Conservation (phyloP, 2,329 filamentous ascomycete species). For the Lachnellula subtilissima region DNA sequence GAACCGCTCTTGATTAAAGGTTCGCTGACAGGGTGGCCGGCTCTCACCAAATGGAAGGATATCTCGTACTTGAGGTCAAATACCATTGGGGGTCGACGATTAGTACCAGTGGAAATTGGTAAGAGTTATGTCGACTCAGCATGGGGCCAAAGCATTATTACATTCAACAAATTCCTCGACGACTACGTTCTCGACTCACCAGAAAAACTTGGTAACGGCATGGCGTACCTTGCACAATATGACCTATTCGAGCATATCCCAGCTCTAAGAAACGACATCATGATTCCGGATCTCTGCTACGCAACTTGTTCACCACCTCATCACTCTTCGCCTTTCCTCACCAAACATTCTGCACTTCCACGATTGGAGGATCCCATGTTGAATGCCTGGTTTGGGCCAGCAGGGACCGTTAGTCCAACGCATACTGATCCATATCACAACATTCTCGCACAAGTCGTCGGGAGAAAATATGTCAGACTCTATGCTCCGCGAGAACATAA, state of each 20-base stretch:
- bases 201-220: slow-evolving; percentile 28
- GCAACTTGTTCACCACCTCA: slow-evolving; percentile 56
- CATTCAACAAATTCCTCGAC: slow-evolving; percentile 66
- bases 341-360: slow-evolving; percentile 35
- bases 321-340: slow-evolving; percentile 41
- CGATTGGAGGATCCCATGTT: slow-evolving; percentile 58
- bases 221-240: slow-evolving; percentile 88
- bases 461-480: slow-evolving; percentile 84
- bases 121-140: slow-evolving; percentile 79
- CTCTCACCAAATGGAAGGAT: slow-evolving; percentile 67
- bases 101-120: slow-evolving; percentile 84
- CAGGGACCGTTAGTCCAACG: slow-evolving; percentile 82
- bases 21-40: slow-evolving; percentile 69
- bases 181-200: slow-evolving; percentile 18
- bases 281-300: slow-evolving; percentile 81
- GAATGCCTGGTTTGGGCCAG: slow-evolving; percentile 91
- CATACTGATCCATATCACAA: slow-evolving; percentile 96
- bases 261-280: slow-evolving; percentile 67
- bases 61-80: slow-evolving; percentile 66
- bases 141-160: slow-evolving; percentile 79
- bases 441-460: slow-evolving; percentile 82
- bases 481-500: slow-evolving; percentile 64
- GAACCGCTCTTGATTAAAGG: slow-evolving; percentile 66
- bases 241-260: slow-evolving; percentile 82
- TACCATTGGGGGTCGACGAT: slow-evolving; percentile 70